A percentile compares a stretch with the other conserved stretches of the same genome.
Conservation (phyloP, 2,329 filamentous ascomycete genomes). For the Aspergillus pseudoglaucus region DNA sequence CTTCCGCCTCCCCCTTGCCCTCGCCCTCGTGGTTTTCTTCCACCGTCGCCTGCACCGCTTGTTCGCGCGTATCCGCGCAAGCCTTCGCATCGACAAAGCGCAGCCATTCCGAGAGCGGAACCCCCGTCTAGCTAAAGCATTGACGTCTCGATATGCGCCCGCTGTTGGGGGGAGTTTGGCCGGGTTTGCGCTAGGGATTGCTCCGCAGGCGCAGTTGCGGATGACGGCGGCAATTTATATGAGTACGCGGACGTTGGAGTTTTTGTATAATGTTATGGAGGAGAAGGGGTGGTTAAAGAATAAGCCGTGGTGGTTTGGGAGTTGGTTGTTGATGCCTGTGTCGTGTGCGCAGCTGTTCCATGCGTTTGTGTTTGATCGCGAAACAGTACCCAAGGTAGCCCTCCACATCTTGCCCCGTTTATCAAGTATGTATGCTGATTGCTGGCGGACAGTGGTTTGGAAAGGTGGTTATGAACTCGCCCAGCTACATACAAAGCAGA, state of each 20-base stretch:
- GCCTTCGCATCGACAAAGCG: conserved; percentile 73
- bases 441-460: conserved; percentile 46
- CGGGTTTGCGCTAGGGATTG: conserved; percentile 73
- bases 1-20: conserved; percentile 70
- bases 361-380: conserved; percentile 68
- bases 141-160: conserved; percentile 79
- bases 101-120: conserved; percentile 77
- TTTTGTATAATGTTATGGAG: conserved; percentile 76
- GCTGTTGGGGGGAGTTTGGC: conserved; percentile 86
- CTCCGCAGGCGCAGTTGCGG: conserved; percentile 63
- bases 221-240: conserved; percentile 76
- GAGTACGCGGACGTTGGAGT: conserved; percentile 75
- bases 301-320: conserved; percentile 77
- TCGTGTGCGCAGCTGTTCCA: conserved; percentile 71
- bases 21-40: conserved; percentile 78
- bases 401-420: conserved; percentile 9
- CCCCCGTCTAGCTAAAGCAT: conserved; percentile 62
- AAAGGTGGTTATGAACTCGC: conserved; percentile 62
- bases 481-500: conserved; percentile 68
- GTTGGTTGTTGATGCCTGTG: conserved; percentile 73
- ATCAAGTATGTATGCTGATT: conserved; percentile 1
- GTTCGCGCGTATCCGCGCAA: conserved; percentile 69
- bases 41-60: conserved; percentile 89
- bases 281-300: conserved; percentile 61
- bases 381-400: conserved; percentile 60